Conservation (phyloP, 1,284 basidiomycete genomes). For the Wolfiporia cocos region DNA sequence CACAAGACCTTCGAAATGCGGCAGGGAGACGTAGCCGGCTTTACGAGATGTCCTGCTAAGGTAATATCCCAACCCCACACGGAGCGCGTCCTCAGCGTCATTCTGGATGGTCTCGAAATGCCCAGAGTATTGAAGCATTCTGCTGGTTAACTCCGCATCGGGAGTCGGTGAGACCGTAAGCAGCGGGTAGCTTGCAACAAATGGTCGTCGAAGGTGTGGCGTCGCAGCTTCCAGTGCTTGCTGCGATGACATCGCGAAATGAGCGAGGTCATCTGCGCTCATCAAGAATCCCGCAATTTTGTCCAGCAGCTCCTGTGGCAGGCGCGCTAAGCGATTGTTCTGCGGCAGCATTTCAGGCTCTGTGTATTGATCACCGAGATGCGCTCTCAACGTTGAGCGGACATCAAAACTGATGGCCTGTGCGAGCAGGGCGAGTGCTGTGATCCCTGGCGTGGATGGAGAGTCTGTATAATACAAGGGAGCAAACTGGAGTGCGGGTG, state of each 20-base stretch:
- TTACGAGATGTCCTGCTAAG: too few species aligned
- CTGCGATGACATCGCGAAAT: background rate
- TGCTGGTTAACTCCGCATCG: too few species aligned
- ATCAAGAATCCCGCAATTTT: background rate
- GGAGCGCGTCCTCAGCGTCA: too few species aligned
- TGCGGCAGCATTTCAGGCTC: background rate
- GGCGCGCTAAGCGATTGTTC: background rate
- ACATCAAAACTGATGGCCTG: background rate
- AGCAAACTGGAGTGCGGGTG: background rate
- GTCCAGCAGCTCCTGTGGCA: background rate
- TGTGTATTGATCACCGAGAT: background rate
- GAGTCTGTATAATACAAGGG: background rate
- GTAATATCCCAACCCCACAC: too few species aligned
- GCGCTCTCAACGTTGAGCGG: background rate
- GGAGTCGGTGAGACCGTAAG: too few species aligned
- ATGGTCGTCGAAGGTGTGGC: too few species aligned
- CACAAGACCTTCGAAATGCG: too few species aligned
- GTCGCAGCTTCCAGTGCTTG: background rate
- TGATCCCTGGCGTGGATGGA: slow-evolving; percentile 3
- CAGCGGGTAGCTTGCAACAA: too few species aligned
- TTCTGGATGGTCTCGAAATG: too few species aligned
- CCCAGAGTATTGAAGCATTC: too few species aligned
- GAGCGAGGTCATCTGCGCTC: background rate
- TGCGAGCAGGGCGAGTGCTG: background rate
- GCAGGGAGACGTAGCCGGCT: too few species aligned